These are phyloP conservation scores for Nitzschia sp. DNA, from an alignment of 108 stramenopile species.

Conservation along the genomic window DNA sequence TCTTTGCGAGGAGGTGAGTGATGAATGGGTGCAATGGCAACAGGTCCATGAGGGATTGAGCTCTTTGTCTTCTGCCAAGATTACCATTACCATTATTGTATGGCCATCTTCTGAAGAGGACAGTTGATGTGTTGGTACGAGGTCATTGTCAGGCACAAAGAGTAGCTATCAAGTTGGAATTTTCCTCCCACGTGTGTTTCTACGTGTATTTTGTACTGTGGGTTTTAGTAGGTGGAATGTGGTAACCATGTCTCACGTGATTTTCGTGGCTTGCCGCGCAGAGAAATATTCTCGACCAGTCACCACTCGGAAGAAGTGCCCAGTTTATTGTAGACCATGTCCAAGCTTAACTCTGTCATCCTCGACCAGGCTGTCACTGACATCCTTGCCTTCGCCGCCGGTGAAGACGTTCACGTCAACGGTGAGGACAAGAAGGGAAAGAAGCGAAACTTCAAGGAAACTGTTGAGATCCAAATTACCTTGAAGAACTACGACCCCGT, in stretches of 20 bases:
- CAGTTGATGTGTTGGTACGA: no score
- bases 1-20: constrained; percentile 30
- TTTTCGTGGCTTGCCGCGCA: background rate
- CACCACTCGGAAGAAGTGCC: constrained; percentile 27
- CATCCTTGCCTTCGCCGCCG: constrained; percentile 52
- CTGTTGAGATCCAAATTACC: constrained; percentile 95
- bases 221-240: constrained; percentile 10
- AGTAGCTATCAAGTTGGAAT: background rate
- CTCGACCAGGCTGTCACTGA: constrained; percentile 65
- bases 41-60: no score
- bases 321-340: constrained; percentile 51
- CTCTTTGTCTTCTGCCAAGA: no score
- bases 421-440: constrained; percentile 88
- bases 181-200: background rate
- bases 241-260: constrained; percentile 12
- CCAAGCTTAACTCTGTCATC: constrained; percentile 84
- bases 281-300: constrained; percentile 25
- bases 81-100: no score
- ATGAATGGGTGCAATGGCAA: no score
- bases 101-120: background rate
- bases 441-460: constrained; percentile 99
- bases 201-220: constrained; percentile 16
- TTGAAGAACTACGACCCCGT: constrained; percentile 99
- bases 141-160: no score
- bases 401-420: constrained; percentile 43